Evolutionary conservation across 2,329 filamentous ascomycete genomes (phyloP).

Genomic region (Metarhizium brunneum): DNA sequence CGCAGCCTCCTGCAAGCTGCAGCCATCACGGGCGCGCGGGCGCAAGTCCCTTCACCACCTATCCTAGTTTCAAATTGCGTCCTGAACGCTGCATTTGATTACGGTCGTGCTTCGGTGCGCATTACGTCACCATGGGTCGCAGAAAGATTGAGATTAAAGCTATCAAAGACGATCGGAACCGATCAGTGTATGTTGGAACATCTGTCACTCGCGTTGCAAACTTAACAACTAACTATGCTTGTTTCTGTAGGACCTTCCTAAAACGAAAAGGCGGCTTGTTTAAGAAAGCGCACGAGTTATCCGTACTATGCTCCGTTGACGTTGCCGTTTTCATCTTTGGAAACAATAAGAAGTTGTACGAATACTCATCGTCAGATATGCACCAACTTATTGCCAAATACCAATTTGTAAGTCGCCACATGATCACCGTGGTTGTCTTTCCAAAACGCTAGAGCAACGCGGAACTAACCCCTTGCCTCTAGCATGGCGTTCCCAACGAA

Average conservation of each 20-base stretch:
- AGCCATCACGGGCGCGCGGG: neutral
- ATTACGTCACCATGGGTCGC: slow-evolving; percentile 62
- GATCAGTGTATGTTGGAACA: slow-evolving; percentile 70
- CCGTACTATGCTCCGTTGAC: slow-evolving; percentile 95
- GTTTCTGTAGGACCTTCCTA: slow-evolving; percentile 68
- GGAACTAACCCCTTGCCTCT: slow-evolving; percentile 9
- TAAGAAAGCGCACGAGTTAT: slow-evolving; percentile 98
- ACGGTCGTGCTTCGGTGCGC: slow-evolving; percentile 6
- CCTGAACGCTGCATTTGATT: slow-evolving; percentile 8
- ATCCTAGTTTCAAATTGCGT: slow-evolving; percentile 6
- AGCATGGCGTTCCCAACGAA: slow-evolving; percentile 91
- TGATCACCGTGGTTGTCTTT: neutral
- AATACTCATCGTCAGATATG: slow-evolving; percentile 93
- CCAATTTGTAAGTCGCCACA: slow-evolving; percentile 65
- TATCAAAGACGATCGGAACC: slow-evolving; percentile 97
- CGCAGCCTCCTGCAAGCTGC: neutral
- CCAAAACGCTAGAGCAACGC: neutral
- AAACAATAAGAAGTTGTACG: slow-evolving; percentile 97
- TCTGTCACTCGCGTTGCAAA: neutral
- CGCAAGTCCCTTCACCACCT: neutral
- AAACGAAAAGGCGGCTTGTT: slow-evolving; percentile 98
- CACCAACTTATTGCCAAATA: slow-evolving; percentile 81
- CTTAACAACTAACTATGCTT: neutral
- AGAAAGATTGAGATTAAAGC: slow-evolving; percentile 99
- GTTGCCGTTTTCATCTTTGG: slow-evolving; percentile 98